Evolutionary conservation across 2,329 filamentous ascomycete species (phyloP), one percentile per base, ranked within the genome.

Genomic region (Sordariomycetes sp.): DNA sequence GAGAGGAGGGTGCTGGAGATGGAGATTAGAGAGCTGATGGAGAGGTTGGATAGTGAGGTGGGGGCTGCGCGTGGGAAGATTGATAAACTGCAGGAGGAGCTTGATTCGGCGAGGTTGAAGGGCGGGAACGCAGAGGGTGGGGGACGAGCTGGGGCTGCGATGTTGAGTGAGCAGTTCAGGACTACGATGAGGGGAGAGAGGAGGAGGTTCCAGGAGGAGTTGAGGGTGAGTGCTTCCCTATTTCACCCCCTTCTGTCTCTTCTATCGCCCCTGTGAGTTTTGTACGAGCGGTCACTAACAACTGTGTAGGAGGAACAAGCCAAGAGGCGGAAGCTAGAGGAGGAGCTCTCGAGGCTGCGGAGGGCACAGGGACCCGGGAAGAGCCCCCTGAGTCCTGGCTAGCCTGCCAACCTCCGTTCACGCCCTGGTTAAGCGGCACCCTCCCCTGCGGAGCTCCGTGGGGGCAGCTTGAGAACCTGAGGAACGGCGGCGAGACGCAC

Each of bases 91-190:
- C 71, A 78, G 61, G 77, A 80, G 60, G 71, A 78, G 62, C 70
- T 80, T n/a, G 77, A 80, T 57, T 67, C 67, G 36, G 76, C 78
- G 67, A 69, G 71, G 57, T 70, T 80, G 60, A 76, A 72, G 68
- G 73, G 68, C n/a, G 60, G 64, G 7, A 65, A 66, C 6, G 68
- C 65, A 2, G 64, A 65, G 13, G 68, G 66, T 17, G 68, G 64
- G 7, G 67, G 68, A 56, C 61, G 74, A 6, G 70, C 70, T 0
- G 77, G 77, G 2, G 77, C 77, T 13, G 71, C 71, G 10, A 72
- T 79, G 72, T 69, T 80, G 61, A 80, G 77, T 64, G 77, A 80
- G 68, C 77, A 80, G 67, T 80, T 80, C 68, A 67, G 77, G 53
- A 69, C 73, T 8, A 78, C 76, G 24, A 79, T 80, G 77, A 74